Evolutionary conservation across 2,329 filamentous ascomycete genomes (phyloP).

Genomic region (Raffaelea ambrosiae): DNA sequence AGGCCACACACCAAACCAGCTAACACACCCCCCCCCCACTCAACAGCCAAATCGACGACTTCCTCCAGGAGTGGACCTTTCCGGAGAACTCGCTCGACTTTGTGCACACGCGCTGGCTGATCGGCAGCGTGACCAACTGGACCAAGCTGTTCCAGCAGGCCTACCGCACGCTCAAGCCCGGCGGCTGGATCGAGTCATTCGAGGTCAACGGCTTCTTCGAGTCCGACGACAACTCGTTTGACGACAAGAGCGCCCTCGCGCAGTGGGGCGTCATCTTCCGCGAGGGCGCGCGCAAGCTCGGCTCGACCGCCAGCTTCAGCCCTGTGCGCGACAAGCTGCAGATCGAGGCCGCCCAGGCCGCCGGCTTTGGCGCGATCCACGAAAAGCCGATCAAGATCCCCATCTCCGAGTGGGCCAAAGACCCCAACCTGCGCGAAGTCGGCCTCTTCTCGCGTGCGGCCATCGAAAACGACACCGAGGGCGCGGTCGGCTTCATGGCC

Average conservation of each 20-base stretch:
- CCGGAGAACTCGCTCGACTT: conserved; percentile 40
- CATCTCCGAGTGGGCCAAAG: conserved; percentile 24
- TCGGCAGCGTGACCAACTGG: conserved; percentile 45
- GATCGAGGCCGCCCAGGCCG: background rate
- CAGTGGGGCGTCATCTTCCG: conserved; percentile 12
- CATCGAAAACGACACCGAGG: conserved; percentile 10
- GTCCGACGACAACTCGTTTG: conserved; percentile 17
- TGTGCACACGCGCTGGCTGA: conserved; percentile 42
- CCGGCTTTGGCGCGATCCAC: background rate
- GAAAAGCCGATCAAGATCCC: conserved; percentile 12
- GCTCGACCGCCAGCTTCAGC: background rate
- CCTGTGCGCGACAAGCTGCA: background rate
- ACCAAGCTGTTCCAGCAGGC: conserved; percentile 37
- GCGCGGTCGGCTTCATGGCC: conserved; percentile 9
- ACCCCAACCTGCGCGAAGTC: conserved; percentile 18
- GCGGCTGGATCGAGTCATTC: conserved; percentile 27
- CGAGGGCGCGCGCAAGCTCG: background rate
- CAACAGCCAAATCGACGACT: conserved; percentile 50
- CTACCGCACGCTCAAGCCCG: conserved; percentile 41
- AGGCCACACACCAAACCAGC: background rate
- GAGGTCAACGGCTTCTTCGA: conserved; percentile 13
- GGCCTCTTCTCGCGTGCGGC: conserved; percentile 14
- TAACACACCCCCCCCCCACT: background rate
- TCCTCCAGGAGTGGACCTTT: conserved; percentile 41
- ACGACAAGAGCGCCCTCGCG: conserved; percentile 12